Percentiles rank a stretch among this genome's conserved stretches.
These are phyloP conservation scores for Ilex aquifolium DNA, from an alignment of 257 asterid species.

Conservation along the genomic window DNA sequence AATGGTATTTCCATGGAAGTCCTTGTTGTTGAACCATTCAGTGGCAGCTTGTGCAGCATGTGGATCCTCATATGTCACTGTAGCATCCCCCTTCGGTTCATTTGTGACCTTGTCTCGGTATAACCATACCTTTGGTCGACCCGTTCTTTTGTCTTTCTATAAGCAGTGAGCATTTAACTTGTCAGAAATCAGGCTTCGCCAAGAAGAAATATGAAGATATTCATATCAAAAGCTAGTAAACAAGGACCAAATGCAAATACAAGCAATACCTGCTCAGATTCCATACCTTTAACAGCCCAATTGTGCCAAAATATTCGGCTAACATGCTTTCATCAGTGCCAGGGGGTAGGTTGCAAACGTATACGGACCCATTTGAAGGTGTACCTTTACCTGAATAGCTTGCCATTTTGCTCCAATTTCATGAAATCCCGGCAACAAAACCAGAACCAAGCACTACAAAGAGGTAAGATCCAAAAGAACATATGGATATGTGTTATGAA, in stretches of 20 bases:
- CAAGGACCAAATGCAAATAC: slow-evolving; percentile 9
- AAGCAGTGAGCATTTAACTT: slow-evolving; percentile 16
- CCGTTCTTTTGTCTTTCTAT: slow-evolving; percentile 94
- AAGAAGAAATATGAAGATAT: background rate
- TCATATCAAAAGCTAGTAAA: background rate
- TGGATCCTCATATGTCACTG: slow-evolving; percentile 95
- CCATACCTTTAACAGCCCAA: slow-evolving; percentile 93
- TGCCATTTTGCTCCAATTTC: slow-evolving; percentile 67
- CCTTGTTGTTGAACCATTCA: slow-evolving; percentile 96
- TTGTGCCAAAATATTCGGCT: slow-evolving; percentile 92
- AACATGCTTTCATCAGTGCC: slow-evolving; percentile 92
- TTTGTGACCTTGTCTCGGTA: slow-evolving; percentile 83
- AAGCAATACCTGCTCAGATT: slow-evolving; percentile 18
- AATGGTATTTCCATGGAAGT: slow-evolving; percentile 77
- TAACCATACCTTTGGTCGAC: slow-evolving; percentile 92
- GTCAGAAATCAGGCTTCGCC: background rate
- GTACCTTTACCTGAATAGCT: slow-evolving; percentile 55
- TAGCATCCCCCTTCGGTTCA: slow-evolving; percentile 99
- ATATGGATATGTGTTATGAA: too few relatives aligned
- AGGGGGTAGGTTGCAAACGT: slow-evolving; percentile 84
- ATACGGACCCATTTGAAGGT: slow-evolving; percentile 71
- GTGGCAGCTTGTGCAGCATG: slow-evolving; percentile 99
- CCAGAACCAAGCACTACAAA: too few relatives aligned
- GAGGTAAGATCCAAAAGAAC: too few relatives aligned
- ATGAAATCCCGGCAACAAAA: slow-evolving; percentile 23